phyloP scores from a whole-genome alignment of 2,329 filamentous ascomycete species.

The Aureobasidium sp. region DNA sequence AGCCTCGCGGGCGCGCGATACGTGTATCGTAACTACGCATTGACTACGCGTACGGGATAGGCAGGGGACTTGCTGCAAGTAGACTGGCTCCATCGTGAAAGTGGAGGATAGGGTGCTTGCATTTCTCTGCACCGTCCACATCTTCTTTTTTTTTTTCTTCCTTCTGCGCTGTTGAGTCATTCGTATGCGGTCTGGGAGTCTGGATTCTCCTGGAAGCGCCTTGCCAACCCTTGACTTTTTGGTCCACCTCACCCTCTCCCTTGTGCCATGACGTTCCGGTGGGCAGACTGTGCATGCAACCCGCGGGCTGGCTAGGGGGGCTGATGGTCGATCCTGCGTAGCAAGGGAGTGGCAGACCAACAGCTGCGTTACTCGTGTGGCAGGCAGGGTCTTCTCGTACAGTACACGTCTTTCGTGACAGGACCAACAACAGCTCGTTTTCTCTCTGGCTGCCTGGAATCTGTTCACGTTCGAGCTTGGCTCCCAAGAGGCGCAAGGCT shows the following conservation, averaged over 20 bases:
- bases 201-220: conserved; percentile 8
- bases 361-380: conserved; percentile 1
- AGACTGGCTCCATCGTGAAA: conserved; percentile 13
- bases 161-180: conserved; percentile 10
- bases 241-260: background rate
- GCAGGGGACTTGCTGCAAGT: conserved; percentile 12
- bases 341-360: background rate
- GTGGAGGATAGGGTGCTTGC: conserved; percentile 9
- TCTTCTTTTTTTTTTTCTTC: conserved; percentile 9
- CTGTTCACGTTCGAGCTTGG: background rate
- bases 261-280: conserved; percentile 6
- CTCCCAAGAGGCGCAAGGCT: background rate
- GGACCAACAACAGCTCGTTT: background rate
- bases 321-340: background rate
- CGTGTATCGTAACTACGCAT: background rate
- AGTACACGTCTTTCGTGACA: background rate
- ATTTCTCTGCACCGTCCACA: conserved; percentile 9
- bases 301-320: conserved; percentile 7
- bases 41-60: conserved; percentile 12
- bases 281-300: background rate
- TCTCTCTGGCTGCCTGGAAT: background rate
- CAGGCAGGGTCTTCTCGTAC: conserved; percentile 1
- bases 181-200: background rate
- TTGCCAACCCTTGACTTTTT: conserved; percentile 3
- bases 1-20: background rate